phyloP scores from a whole-genome alignment of 164 flowering plant species.

The Annona squamosa region DNA sequence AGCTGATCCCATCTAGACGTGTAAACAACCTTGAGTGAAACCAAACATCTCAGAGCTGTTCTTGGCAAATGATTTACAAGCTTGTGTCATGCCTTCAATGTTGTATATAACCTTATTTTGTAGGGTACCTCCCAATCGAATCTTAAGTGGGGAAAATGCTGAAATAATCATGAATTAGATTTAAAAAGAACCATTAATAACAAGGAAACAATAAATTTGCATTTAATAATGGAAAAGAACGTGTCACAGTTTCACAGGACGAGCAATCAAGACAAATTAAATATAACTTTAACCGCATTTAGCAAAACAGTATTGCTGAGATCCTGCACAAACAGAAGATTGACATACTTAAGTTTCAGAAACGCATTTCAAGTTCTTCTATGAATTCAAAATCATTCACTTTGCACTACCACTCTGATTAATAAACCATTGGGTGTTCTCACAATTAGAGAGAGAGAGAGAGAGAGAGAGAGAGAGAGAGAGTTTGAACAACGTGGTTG shows the following conservation, averaged over 20 bases:
- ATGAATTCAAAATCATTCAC: not conserved
- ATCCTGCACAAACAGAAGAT: slow-evolving; percentile 46
- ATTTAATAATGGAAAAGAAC: not conserved
- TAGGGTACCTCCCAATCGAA: slow-evolving; percentile 80
- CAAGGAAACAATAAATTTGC: not conserved
- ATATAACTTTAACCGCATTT: slow-evolving; percentile 78
- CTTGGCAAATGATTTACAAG: slow-evolving; percentile 43
- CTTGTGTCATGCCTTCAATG: slow-evolving; percentile 27
- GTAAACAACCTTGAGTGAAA: slow-evolving; percentile 72
- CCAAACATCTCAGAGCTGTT: slow-evolving; percentile 56
- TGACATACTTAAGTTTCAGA: not conserved
- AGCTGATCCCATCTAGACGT: slow-evolving; percentile 86
- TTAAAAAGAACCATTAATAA: not conserved
- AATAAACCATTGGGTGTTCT: not conserved
- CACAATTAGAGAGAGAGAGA: too few species aligned
- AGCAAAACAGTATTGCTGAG: slow-evolving; percentile 49
- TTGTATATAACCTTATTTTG: slow-evolving; percentile 77
- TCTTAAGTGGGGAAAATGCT: slow-evolving; percentile 87
- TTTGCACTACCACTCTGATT: not conserved
- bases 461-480: too few species aligned
- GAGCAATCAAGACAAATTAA: not conserved
- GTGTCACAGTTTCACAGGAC: too few species aligned
- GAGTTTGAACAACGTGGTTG: too few species aligned
- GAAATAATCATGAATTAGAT: slow-evolving; percentile 10
- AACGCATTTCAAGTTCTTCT: not conserved